These are phyloP conservation scores for Didymella exigua DNA, from an alignment of 2,329 filamentous ascomycete species.

Conservation along the genomic window DNA sequence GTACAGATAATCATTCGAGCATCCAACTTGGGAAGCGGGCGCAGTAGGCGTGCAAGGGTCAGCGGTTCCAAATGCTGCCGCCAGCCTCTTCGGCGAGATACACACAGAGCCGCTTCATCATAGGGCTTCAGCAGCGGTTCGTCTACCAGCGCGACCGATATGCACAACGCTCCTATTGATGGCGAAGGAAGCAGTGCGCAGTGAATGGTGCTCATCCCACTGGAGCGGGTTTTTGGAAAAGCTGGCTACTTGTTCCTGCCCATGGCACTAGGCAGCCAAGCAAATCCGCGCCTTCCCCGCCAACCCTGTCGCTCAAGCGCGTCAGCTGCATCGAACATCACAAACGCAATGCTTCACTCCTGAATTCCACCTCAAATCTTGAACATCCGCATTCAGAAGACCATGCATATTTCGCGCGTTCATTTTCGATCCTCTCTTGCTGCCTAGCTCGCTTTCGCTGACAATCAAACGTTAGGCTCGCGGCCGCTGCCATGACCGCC, in stretches of 20 bases:
- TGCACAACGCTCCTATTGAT: not conserved
- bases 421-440: slow-evolving; percentile 22
- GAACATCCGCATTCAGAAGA: slow-evolving; percentile 14
- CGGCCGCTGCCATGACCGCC: slow-evolving; percentile 21
- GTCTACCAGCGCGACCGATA: not conserved
- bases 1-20: slow-evolving; percentile 7
- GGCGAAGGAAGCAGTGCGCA: not conserved
- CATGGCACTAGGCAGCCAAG: slow-evolving; percentile 12
- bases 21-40: slow-evolving; percentile 7
- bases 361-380: slow-evolving; percentile 11
- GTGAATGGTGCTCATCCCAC: slow-evolving; percentile 18
- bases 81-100: slow-evolving; percentile 16
- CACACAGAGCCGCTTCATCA: not conserved
- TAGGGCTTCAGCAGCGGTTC: not conserved
- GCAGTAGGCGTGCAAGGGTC: slow-evolving; percentile 13
- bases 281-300: slow-evolving; percentile 18
- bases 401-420: slow-evolving; percentile 12
- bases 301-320: slow-evolving; percentile 7
- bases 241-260: slow-evolving; percentile 14
- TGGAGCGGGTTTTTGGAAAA: slow-evolving; percentile 9
- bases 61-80: slow-evolving; percentile 4
- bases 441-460: slow-evolving; percentile 9
- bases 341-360: slow-evolving; percentile 12
- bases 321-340: slow-evolving; percentile 18
- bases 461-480: slow-evolving; percentile 15